Evolutionary conservation across 139 green algal genomes (phyloP), one percentile per base, ranked within the genome.

Genomic region (Tetradesmus lagerheimii): DNA sequence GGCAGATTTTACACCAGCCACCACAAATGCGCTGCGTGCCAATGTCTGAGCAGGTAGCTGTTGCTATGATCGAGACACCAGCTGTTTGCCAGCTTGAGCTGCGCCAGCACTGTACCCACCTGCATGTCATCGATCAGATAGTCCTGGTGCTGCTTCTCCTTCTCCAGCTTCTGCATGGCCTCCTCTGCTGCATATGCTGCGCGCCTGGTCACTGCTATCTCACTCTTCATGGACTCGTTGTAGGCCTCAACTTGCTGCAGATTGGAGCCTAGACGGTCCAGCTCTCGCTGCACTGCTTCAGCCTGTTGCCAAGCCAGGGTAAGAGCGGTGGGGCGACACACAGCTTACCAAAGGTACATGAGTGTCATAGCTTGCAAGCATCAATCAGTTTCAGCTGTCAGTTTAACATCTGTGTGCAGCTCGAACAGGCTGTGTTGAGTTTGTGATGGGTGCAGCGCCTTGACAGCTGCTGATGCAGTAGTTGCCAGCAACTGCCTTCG

Each of bases 121-220:
- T 96, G 95, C 84, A 98, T 87, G 66, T 92, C 86, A 50, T 97
- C 91, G 31, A 98, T 96, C 0, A 96, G 90, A 45, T 96, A 92
- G 87, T 98, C 97, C 94, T 98, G 97, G 37, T 96, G 90, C 91
- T 95, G 91, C 92, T 98, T 99, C 15, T 95, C 92, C 92, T 96
- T 97, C 91, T 98, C 96, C 67, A 96, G 90, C 76, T 94, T 93
- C 80, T 95, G 91, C 45, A 97, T 94, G 12, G 91, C 90, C 79
- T 96, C 95, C 91, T 99, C 97, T 1, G 96, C 96, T 31, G 94
- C 96, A 84, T 98, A 97, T 18, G 97, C 96, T 2, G 94, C 94
- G 3, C 96, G 93, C 81, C 96, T 89, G 4, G 97, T 98, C 4
- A 97, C 95, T 2, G 97, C 95, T 75, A 99, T 97, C 92, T 99